These are phyloP conservation scores for Simplicillium sp. DNA, from an alignment of 2,329 filamentous ascomycete species.

Conservation along the genomic window DNA sequence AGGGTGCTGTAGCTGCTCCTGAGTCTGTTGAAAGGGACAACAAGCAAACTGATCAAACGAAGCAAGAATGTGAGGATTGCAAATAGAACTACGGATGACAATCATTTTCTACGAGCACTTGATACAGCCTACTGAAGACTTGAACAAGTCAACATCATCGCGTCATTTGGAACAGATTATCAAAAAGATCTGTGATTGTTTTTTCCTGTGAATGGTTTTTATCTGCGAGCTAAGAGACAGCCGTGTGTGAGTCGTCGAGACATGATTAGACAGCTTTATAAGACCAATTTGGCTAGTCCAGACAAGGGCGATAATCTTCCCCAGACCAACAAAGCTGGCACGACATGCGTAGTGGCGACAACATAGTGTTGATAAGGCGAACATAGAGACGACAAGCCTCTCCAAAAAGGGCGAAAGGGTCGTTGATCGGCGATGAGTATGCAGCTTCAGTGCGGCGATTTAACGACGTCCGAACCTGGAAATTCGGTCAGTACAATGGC, in stretches of 20 bases:
- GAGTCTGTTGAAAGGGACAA: not conserved
- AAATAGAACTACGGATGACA: not conserved
- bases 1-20: not conserved
- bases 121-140: too few species aligned
- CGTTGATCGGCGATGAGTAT: conserved; percentile 4
- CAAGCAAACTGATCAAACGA: not conserved
- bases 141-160: too few species aligned
- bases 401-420: conserved; percentile 4
- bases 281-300: conserved; percentile 1
- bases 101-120: too few species aligned
- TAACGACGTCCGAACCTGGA: conserved; percentile 97
- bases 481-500: conserved; percentile 61
- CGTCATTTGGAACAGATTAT: too few species aligned
- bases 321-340: not conserved
- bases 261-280: not conserved
- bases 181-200: conserved; percentile 7
- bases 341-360: not conserved
- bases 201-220: conserved; percentile 21
- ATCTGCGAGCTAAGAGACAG: conserved; percentile 33
- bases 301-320: conserved; percentile 5
- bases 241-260: conserved; percentile 18
- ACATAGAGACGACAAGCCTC: conserved; percentile 5
- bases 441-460: conserved; percentile 13
- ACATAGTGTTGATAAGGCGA: not conserved
- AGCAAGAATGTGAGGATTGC: conserved; percentile 9